Evolutionary conservation across 176 grass and related monocot species (phyloP), one percentile per base, ranked within the genome.

Genomic region (Alopecurus myosuroides): DNA sequence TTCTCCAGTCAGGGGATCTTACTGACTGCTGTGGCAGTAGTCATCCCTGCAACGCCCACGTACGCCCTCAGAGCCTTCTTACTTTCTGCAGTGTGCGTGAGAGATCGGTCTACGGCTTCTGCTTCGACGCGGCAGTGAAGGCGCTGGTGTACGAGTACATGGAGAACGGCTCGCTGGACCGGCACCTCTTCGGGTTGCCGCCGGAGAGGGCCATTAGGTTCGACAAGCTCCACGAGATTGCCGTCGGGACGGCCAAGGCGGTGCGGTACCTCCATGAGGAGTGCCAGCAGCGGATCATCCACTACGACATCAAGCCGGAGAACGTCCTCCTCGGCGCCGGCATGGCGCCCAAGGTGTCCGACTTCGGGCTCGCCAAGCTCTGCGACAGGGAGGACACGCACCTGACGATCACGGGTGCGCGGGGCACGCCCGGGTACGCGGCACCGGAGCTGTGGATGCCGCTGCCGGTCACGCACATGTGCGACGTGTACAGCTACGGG

Each of bases 221-320:
- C 37, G 81, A 74, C 2, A 85, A 33, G 50, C 84, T 97, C n/a
- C 62, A 88, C 35, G 84, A 81, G 23, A 40, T 97, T 58, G 84
- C 82, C 35, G 56, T 97, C 2, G 86, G 94, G 11, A 35, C 4
- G 34, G 34, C 34, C 3, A 4, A 35, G 34, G 34, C 4, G 34
- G 22, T n/a, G 46, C 48, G 90, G 73, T 95, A 95, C 49, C 77
- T 92, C 10, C 88, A 96, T 51, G 91, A 96, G 68, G 94, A 93
- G 86, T 96, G 94, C 64, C 41, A 78, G 45, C 83, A 89, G 5
- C 49, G 79, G 77, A 96, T 96, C 45, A 62, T 93, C 19, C 94
- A 96, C 86, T 91, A 91, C 62, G 94, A 96, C 75, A 96, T 91
- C 78, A 96, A 96, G 72, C 94, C 94, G 0, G 94, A n/a, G 40